phyloP scores from a whole-genome alignment of 345 rosid species.

The Hibiscus syriacus region DNA sequence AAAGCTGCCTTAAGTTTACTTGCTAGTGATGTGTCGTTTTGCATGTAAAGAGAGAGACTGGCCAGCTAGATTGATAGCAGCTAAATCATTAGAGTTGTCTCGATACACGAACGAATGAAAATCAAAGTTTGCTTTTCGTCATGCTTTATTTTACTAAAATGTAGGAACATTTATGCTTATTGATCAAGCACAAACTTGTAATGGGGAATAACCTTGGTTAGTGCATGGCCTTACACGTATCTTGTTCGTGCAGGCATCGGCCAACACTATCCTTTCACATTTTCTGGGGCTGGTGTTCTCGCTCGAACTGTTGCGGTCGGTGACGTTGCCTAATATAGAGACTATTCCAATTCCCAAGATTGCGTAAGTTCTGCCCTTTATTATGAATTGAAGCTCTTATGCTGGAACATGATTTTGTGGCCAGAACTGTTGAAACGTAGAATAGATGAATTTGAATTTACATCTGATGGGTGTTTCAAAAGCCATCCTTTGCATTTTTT shows the following conservation, averaged over 20 bases:
- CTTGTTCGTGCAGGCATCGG: constrained; percentile 70
- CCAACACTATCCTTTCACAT: constrained; percentile 92
- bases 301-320: constrained; percentile 83
- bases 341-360: constrained; percentile 38
- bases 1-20: background rate
- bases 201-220: too few species aligned
- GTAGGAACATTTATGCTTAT: background rate
- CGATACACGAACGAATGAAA: too few species aligned
- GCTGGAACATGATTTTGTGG: constrained; percentile 20
- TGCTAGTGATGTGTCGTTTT: background rate
- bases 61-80: background rate
- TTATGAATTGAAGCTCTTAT: background rate
- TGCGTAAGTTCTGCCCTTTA: constrained; percentile 29
- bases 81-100: too few species aligned
- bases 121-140: too few species aligned
- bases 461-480: background rate
- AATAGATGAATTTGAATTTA: background rate
- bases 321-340: constrained; percentile 63
- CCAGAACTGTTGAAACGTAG: constrained; percentile 5
- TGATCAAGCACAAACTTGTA: too few species aligned
- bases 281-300: constrained; percentile 87
- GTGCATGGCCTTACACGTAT: background rate
- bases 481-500: background rate
- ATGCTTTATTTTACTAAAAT: background rate
- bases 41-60: background rate